A percentile compares a stretch with the other conserved stretches of the same genome.
These are phyloP conservation scores for Fragosphaeria purpurea DNA, from an alignment of 2,329 filamentous ascomycete species.

Conservation along the genomic window DNA sequence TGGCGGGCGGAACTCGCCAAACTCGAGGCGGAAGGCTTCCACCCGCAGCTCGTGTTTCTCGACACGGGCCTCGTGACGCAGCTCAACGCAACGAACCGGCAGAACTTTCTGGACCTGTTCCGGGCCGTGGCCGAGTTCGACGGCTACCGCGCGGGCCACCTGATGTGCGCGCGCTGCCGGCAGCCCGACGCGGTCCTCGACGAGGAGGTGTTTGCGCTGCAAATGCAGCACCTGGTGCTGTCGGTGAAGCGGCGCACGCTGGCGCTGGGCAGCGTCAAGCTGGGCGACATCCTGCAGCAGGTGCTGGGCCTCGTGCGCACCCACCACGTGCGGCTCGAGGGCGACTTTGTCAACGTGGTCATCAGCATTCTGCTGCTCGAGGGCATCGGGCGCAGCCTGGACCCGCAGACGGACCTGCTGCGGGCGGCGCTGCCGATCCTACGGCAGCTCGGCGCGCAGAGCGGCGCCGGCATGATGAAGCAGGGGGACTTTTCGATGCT, in stretches of 20 bases:
- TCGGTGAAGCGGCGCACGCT: slow-evolving; percentile 85
- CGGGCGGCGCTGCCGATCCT: slow-evolving; percentile 80
- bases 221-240: slow-evolving; percentile 93
- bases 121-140: slow-evolving; percentile 93
- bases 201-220: slow-evolving; percentile 80
- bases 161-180: slow-evolving; percentile 93
- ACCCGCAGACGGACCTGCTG: slow-evolving; percentile 81
- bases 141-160: slow-evolving; percentile 83
- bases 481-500: slow-evolving; percentile 75
- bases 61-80: slow-evolving; percentile 94
- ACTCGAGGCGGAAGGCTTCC: slow-evolving; percentile 78
- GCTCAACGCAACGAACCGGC: slow-evolving; percentile 74
- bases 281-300: slow-evolving; percentile 86
- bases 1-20: slow-evolving; percentile 68
- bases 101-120: slow-evolving; percentile 92
- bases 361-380: slow-evolving; percentile 89
- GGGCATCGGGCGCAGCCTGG: slow-evolving; percentile 79
- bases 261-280: slow-evolving; percentile 87
- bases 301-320: slow-evolving; percentile 83
- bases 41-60: slow-evolving; percentile 93
- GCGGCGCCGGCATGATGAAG: slow-evolving; percentile 58
- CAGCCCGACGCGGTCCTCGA: slow-evolving; percentile 87
- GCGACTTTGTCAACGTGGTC: slow-evolving; percentile 97
- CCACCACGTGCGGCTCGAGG: slow-evolving; percentile 90
- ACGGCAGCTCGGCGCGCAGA: slow-evolving; percentile 72